These are phyloP conservation scores for Leishmania major DNA, from an alignment of 208 protist genomes.

Conservation along the genomic window DNA sequence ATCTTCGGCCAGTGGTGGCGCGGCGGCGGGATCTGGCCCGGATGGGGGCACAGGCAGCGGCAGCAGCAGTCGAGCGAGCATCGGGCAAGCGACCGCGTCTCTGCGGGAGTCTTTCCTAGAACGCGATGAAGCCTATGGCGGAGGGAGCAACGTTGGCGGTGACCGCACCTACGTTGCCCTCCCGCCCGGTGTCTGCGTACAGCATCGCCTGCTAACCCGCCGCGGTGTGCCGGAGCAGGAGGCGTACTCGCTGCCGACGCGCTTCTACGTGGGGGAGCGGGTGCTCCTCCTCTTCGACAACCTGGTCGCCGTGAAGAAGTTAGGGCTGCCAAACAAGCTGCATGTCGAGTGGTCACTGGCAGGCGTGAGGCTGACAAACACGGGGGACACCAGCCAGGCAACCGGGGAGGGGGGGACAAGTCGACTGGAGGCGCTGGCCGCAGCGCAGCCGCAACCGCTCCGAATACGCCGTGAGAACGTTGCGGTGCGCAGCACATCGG, in stretches of 20 bases:
- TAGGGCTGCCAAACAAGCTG: slow-evolving; percentile 8
- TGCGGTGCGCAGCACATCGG: slow-evolving; percentile 11
- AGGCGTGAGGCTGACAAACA: slow-evolving; percentile 10
- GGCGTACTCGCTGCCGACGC: slow-evolving; percentile 54
- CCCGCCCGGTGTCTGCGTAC: slow-evolving; percentile 51
- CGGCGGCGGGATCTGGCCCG: slow-evolving; percentile 3
- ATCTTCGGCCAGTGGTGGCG: neutral
- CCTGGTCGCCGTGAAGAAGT: slow-evolving; percentile 30
- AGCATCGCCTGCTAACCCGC: slow-evolving; percentile 61
- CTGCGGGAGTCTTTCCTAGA: slow-evolving; percentile 15
- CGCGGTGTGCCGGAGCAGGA: slow-evolving; percentile 63
- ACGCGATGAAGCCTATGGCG: slow-evolving; percentile 13
- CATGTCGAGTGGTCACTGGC: slow-evolving; percentile 15
- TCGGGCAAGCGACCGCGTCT: slow-evolving; percentile 22
- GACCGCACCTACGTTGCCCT: slow-evolving; percentile 40
- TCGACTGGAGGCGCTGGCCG: slow-evolving; percentile 16
- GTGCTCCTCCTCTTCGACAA: slow-evolving; percentile 66
- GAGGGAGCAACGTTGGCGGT: neutral
- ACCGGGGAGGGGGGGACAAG: neutral
- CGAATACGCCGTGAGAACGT: slow-evolving; percentile 21
- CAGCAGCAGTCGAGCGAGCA: slow-evolving; percentile 3
- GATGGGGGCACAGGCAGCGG: neutral
- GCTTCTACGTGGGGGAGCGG: slow-evolving; percentile 64
- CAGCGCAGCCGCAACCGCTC: slow-evolving; percentile 17
- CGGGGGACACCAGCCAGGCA: neutral